Base-by-base conservation (phyloP, 1,284 basidiomycete genomes). In the Ganoderma sp. region DNA sequence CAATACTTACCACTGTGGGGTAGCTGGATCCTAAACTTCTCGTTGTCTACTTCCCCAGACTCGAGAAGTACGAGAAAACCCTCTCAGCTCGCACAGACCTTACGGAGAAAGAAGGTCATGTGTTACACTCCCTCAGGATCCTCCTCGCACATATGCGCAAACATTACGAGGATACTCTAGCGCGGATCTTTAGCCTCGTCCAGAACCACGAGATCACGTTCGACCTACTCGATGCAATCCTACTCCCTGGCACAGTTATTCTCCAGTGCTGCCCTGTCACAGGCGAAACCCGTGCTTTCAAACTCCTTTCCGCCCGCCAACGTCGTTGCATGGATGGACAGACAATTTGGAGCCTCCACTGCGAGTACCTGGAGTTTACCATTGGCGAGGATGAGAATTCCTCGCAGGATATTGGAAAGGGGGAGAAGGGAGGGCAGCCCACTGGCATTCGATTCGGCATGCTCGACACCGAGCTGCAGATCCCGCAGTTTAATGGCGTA, bases 201-300 rank as follows among this genome's bases (percentile, higher is more conserved):
- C 72, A 82, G 2, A 83, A 87, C 66, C 80, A 79, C 12, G 87
- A 88, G 72, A 88, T 88, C 70, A 85, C 84, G 3, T 88, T 81
- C 71, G 82, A 85, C 15, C 79, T 86, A 22, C 79, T 89, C 45
- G 85, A 86, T 74, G 58, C 68, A 12, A 61, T 69, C 58, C 64
- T 69, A 43, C n/a, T 69, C 41, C 68, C 68, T 0, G 64, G 63
- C 3, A 56, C 57, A 0, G 42, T 67, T 22, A n/a, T 69, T 39
- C 14, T 69, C 50, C 43, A 39, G 19, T 43, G 61, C 28, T 63
- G 62, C 50, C 58, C 65, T 22, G 43, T 56, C 34, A 67, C 64
- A 78, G 83, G n/a, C 79, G 82, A 84, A 32, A 81, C 81, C 1
- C 81, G 85, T 37, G 78, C 85, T 1, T 81, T 85, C 71, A 78